Conservation (phyloP, 2,329 filamentous ascomycete genomes). For the Xylariaceae sp. region DNA sequence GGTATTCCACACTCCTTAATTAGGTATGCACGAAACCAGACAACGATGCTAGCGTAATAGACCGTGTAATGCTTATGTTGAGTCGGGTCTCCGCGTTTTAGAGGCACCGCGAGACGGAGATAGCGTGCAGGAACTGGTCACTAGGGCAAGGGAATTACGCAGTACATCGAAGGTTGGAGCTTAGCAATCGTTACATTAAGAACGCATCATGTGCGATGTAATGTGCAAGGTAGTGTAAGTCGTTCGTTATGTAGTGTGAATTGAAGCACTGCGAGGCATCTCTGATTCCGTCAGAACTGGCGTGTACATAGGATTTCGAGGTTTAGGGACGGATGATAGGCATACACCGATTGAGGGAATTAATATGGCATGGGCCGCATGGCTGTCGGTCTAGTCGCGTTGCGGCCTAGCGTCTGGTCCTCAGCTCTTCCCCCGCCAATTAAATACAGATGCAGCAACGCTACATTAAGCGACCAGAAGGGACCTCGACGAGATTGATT, state of each 20-base stretch:
- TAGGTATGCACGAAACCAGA: neutral
- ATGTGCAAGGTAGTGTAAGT: neutral
- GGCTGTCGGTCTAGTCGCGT: neutral
- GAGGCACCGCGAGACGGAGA: no score
- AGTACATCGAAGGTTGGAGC: neutral
- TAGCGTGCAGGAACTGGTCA: no score
- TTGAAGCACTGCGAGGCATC: no score
- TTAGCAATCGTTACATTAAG: neutral
- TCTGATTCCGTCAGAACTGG: no score
- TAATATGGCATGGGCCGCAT: neutral
- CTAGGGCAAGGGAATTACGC: no score
- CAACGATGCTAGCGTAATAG: neutral
- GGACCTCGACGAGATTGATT: neutral
- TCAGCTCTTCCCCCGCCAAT: neutral
- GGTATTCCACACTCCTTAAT: neutral
- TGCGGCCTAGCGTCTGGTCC: neutral
- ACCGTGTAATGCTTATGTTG: neutral
- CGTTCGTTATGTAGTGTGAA: neutral
- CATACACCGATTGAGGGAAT: neutral
- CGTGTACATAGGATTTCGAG: no score
- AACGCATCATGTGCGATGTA: neutral
- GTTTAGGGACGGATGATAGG: neutral
- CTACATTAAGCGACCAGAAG: no score
- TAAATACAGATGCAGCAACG: neutral
- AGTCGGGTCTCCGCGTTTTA: neutral